Percentiles rank a stretch among this genome's conserved stretches.
phyloP scores from a whole-genome alignment of 306 rosid species.

The Vachellia collinsii region DNA sequence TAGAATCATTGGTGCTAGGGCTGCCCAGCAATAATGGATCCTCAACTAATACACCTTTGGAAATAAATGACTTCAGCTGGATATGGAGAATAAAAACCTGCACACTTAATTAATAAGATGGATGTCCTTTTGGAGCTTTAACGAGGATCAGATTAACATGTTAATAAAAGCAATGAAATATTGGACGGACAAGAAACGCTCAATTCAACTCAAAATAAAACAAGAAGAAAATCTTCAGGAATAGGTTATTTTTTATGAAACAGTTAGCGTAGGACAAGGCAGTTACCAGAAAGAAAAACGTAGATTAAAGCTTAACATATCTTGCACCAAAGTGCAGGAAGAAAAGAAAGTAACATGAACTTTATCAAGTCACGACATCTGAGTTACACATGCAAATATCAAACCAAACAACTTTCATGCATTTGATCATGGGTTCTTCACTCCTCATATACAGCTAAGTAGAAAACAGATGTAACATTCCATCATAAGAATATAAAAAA shows the following conservation, averaged over 20 bases:
- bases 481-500: too few species aligned
- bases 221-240: constrained; percentile 18
- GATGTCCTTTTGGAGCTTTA: constrained; percentile 8
- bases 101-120: constrained; percentile 41
- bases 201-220: constrained; percentile 8
- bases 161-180: constrained; percentile 23
- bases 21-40: constrained; percentile 43
- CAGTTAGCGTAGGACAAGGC: background rate
- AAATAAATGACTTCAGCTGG: constrained; percentile 65
- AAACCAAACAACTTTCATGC: background rate
- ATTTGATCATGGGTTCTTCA: background rate
- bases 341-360: constrained; percentile 3
- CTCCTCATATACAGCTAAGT: too few species aligned
- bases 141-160: constrained; percentile 22
- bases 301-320: constrained; percentile 1
- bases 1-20: constrained; percentile 46
- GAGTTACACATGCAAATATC: background rate
- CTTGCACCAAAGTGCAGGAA: constrained; percentile 5
- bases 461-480: background rate
- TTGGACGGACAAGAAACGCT: constrained; percentile 10
- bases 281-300: background rate
- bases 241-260: background rate
- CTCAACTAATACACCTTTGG: constrained; percentile 53
- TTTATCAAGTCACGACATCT: background rate
- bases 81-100: constrained; percentile 74